Conservation (phyloP, 371 early-diverging fungal species). For the Syncephalastrum contaminatum region DNA sequence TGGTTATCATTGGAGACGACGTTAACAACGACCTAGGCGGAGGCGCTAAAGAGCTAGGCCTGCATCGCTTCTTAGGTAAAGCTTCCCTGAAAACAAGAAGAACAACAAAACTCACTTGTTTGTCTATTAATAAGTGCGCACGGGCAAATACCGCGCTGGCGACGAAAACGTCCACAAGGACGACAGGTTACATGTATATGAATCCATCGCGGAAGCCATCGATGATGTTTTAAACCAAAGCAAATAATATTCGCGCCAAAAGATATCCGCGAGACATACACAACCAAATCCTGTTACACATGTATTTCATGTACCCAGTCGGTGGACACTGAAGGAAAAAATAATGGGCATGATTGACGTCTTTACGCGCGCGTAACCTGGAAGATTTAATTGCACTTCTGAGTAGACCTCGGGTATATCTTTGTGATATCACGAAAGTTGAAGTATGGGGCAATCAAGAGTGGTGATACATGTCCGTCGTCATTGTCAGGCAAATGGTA, state of each 20-base stretch:
- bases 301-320: too few species aligned
- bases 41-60: constrained; percentile 70
- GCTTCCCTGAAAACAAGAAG: background rate
- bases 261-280: too few species aligned
- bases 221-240: constrained; percentile 28
- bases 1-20: constrained; percentile 87
- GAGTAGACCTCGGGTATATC: too few species aligned
- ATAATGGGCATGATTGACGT: too few species aligned
- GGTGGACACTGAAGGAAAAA: too few species aligned
- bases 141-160: constrained; percentile 78
- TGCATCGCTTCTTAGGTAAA: constrained; percentile 66
- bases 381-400: too few species aligned
- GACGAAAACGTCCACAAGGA: constrained; percentile 55
- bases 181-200: constrained; percentile 22
- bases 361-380: too few species aligned
- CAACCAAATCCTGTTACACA: too few species aligned
- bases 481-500: too few species aligned
- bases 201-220: constrained; percentile 45
- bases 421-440: too few species aligned
- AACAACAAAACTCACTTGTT: background rate
- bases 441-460: too few species aligned
- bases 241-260: background rate
- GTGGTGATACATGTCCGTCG: too few species aligned
- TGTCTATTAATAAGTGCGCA: constrained; percentile 51
- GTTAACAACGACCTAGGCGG: constrained; percentile 77